Evolutionary conservation across 2,329 filamentous ascomycete species (phyloP), one percentile per base, ranked within the genome.

Genomic region (Orbilia ellipsospora): DNA sequence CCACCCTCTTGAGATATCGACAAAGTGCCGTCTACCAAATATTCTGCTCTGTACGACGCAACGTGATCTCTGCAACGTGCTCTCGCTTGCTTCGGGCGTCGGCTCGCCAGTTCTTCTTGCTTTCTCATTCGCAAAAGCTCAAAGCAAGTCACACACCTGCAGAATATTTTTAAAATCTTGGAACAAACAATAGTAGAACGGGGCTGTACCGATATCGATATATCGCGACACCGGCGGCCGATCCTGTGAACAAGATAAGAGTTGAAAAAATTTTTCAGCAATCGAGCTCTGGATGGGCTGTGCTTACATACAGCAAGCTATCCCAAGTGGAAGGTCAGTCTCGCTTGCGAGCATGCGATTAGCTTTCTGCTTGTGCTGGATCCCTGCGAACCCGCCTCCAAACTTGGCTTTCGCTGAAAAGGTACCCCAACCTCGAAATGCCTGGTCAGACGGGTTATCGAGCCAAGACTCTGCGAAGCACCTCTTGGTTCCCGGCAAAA

Each of bases 11-110:
- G 26, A 61, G 56, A 15, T 61, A 42, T 61, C 45, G 15, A 48
- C 55, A 45, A 18, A 40, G 52, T 23, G 26, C 59, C 52, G 28
- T 51, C 48, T 63, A 57, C 57, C 16, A 70, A 55, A 50, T 52
- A 10, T 8, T 26, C 13, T 45, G 4, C 6, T 40, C 36, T 16
- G 8, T n/a, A 3, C 12, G 13, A 45, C 6, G 44, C 36, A 20
- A 18, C 8, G n/a, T 15, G 31, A 28, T 42, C 54, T 36, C 61
- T 66, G 62, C 69, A 67, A 15, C 26, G 31, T 10, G 64, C 60
- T 44, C 69, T 74, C 62, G 69, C 69, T 74, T 67, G 63, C 56
- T 31, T 26, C 23, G 23, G 56, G 52, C 48, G n/a, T 4, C 18
- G 42, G 23, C 48, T 52, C 31, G 65, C 50, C 59, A 69, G 31